A percentile compares a stretch with the other conserved stretches of the same genome.
These are phyloP conservation scores for Jaltomata sinuosa DNA, from an alignment of 257 asterid genomes.

Conservation along the genomic window DNA sequence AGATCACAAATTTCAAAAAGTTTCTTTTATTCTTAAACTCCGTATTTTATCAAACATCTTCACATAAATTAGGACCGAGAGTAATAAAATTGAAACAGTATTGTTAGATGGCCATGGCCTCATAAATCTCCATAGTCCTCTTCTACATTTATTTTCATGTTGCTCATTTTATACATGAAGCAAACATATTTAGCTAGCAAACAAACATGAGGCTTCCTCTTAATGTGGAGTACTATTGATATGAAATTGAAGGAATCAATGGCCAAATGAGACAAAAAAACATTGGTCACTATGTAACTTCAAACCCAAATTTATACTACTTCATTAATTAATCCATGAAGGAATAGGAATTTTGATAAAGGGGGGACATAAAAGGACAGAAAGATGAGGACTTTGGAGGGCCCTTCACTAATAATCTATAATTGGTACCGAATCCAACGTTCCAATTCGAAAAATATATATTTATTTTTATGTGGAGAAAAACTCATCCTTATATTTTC, in stretches of 20 bases:
- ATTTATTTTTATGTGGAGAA: too few relatives aligned
- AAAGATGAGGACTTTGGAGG: constrained; percentile 14
- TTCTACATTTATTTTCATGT: too few relatives aligned
- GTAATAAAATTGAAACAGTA: too few relatives aligned
- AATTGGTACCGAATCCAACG: constrained; percentile 26
- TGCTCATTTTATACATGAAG: neutral
- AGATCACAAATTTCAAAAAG: too few relatives aligned
- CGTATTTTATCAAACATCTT: too few relatives aligned
- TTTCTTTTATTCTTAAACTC: too few relatives aligned
- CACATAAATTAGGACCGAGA: too few relatives aligned
- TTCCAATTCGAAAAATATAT: too few relatives aligned
- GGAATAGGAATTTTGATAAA: constrained; percentile 12
- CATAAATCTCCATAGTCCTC: too few relatives aligned
- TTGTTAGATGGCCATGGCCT: too few relatives aligned
- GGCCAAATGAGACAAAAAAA: constrained; percentile 35
- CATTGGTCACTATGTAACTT: constrained; percentile 2
- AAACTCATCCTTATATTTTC: too few relatives aligned
- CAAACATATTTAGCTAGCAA: neutral
- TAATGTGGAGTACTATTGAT: constrained; percentile 1
- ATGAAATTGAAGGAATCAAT: constrained; percentile 26
- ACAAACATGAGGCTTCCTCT: neutral
- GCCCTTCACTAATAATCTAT: constrained; percentile 28
- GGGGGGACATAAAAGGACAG: constrained; percentile 36
- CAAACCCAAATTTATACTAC: neutral
- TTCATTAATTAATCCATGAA: neutral